Evolutionary conservation across 1,139 yeast genomes (phyloP).

Genomic region (Spencermartinsiella ligniputridi): DNA sequence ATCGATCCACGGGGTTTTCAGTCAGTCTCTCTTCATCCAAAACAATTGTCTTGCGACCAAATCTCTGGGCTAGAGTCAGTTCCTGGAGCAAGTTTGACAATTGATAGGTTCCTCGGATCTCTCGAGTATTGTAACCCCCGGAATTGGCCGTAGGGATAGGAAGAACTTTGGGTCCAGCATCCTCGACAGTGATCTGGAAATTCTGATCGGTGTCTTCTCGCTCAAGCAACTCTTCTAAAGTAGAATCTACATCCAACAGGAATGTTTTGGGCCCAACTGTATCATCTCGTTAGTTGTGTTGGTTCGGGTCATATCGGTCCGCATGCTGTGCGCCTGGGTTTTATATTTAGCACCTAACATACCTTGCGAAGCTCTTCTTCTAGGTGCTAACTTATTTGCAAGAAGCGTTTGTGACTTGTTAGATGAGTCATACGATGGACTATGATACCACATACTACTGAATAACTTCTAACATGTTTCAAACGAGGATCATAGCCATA

Average conservation of each 20-base stretch:
- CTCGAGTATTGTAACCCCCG: constrained; percentile 67
- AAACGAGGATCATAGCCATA: constrained; percentile 51
- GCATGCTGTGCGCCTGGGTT: too few relatives aligned
- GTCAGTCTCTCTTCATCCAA: constrained; percentile 79
- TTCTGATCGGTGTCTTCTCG: constrained; percentile 86
- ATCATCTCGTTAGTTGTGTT: constrained; percentile 52
- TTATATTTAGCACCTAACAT: too few relatives aligned
- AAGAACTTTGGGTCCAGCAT: constrained; percentile 86
- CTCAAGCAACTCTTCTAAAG: constrained; percentile 62
- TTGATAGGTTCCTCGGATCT: constrained; percentile 87
- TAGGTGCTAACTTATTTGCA: constrained; percentile 1
- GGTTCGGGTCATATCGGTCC: too few relatives aligned
- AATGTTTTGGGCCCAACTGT: constrained; percentile 48
- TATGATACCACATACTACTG: neutral
- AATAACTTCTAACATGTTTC: constrained; percentile 18
- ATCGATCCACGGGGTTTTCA: constrained; percentile 82
- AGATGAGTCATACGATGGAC: neutral
- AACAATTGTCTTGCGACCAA: constrained; percentile 72
- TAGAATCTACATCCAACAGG: constrained; percentile 71
- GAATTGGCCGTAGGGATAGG: constrained; percentile 82
- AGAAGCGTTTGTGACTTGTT: neutral
- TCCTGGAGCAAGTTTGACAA: constrained; percentile 84
- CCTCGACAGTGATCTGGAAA: constrained; percentile 87
- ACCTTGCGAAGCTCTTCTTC: constrained; percentile 21
- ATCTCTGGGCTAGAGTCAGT: constrained; percentile 76